These are phyloP conservation scores for Penicillium psychrosexuale DNA, from an alignment of 2,329 filamentous ascomycete species.

Conservation along the genomic window DNA sequence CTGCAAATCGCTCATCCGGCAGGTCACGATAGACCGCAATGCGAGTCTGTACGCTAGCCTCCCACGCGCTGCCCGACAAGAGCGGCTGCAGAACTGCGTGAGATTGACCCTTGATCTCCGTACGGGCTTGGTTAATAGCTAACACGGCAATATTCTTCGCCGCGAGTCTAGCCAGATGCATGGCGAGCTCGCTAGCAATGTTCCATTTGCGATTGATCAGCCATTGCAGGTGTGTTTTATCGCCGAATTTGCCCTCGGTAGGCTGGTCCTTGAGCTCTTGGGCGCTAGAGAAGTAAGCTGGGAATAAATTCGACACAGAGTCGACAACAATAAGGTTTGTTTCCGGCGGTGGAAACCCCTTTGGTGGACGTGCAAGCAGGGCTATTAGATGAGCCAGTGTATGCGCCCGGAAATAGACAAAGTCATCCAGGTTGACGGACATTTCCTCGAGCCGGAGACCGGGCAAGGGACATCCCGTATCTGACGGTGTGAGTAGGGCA, in stretches of 20 bases:
- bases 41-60: constrained; percentile 69
- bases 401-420: constrained; percentile 63
- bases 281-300: constrained; percentile 69
- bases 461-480: constrained; percentile 51
- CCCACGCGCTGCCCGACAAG: constrained; percentile 75
- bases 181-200: constrained; percentile 64
- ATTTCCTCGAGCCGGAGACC: constrained; percentile 49
- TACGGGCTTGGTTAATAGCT: constrained; percentile 74
- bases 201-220: constrained; percentile 47
- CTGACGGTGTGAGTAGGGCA: constrained; percentile 28
- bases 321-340: constrained; percentile 74
- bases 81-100: constrained; percentile 68
- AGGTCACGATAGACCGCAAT: constrained; percentile 78
- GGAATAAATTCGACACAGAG: constrained; percentile 71
- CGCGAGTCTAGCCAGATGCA: constrained; percentile 66
- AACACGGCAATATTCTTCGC: constrained; percentile 70
- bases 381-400: constrained; percentile 67
- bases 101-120: constrained; percentile 68
- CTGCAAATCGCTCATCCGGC: constrained; percentile 55
- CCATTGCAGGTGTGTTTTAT: constrained; percentile 43
- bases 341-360: constrained; percentile 58
- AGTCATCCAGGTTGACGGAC: constrained; percentile 45
- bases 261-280: constrained; percentile 35
- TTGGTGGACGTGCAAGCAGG: constrained; percentile 65
- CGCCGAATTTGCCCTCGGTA: constrained; percentile 29